Base-by-base conservation (phyloP, 169 alveolate genomes). In the Plasmodium blacklocki region DNA sequence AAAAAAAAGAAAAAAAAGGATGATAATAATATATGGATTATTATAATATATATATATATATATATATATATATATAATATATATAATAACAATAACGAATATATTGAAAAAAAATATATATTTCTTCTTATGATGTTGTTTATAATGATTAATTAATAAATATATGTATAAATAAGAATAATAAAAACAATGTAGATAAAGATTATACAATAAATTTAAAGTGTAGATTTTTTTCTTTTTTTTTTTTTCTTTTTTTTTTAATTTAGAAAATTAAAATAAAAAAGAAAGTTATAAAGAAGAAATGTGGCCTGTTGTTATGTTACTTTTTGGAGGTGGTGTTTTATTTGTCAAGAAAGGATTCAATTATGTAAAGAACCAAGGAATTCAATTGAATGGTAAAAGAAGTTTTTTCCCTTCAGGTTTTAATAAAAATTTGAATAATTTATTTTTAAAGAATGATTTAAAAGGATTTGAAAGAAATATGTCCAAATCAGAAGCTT, bases 401-500 rank as follows among this genome's bases (percentile, higher is more conserved):
- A 74, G 19, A 19, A 58, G 18, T 15, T 76, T 76, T 26, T 50
- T 68, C 12, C 74, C 88, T 8, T 76, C 88, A 9, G 54, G 45
- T 47, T 76, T 76, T 62, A 76, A 64, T 47, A 76, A 15, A 76
- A 47, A 52, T 58, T 76, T 76, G 49, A 68, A 58, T n/a, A 74
- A 15, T 32, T 52, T 76, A 45, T 76, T 76, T 76, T 64, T 76
- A 15, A 86, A 88, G 47, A 66, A 75, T 70, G 88, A 64, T 58
- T 74, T 93, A 59, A 64, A 85, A 26, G 96, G 96, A n/a, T 93
- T 93, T 86, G 96, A 92, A 45, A 93, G 88, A 43, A 88, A 92
- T 29, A 93, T 93, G 96, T 67, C 96, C 39, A 74, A 59, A 29
- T 83, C 95, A 3, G 96, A 93, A 70, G 96, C 96, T 2, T 92